Conservation (phyloP, 345 rosid species). For the Corchorus olitorius region DNA sequence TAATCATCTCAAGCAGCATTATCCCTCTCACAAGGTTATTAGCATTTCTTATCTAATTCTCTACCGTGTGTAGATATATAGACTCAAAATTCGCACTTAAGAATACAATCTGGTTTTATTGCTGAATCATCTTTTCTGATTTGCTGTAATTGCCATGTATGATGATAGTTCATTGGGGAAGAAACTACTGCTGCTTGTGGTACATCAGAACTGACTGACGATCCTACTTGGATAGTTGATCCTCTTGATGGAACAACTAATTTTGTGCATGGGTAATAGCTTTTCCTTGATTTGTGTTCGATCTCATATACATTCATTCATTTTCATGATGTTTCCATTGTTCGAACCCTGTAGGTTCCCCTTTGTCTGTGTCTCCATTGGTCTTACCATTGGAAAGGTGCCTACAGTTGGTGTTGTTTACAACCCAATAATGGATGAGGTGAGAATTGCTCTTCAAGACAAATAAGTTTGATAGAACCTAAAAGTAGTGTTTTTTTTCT, state of each 20-base stretch:
- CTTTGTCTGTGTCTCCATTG: constrained; percentile 87
- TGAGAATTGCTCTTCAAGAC: constrained; percentile 29
- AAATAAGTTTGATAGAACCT: background rate
- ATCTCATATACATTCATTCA: background rate
- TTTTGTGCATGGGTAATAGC: constrained; percentile 85
- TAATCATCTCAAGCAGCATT: constrained; percentile 65
- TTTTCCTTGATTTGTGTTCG: constrained; percentile 14
- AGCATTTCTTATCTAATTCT: background rate
- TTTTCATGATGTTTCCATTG: constrained; percentile 11
- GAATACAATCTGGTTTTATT: background rate
- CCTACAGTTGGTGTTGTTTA: constrained; percentile 89
- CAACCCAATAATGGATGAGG: constrained; percentile 96
- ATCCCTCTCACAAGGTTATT: constrained; percentile 79
- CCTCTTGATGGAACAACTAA: constrained; percentile 99
- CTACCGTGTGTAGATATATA: background rate
- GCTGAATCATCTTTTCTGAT: background rate
- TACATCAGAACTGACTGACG: constrained; percentile 72
- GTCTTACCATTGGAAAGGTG: constrained; percentile 82
- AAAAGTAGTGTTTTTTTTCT: background rate
- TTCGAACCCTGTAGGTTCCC: constrained; percentile 60
- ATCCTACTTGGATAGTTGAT: constrained; percentile 98
- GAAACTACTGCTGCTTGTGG: constrained; percentile 95
- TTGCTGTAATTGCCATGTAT: constrained; percentile 11
- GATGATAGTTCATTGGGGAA: constrained; percentile 84
- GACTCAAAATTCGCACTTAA: background rate